These are phyloP conservation scores for Byssothecium circinans DNA, from an alignment of 2,329 filamentous ascomycete species.

Conservation along the genomic window DNA sequence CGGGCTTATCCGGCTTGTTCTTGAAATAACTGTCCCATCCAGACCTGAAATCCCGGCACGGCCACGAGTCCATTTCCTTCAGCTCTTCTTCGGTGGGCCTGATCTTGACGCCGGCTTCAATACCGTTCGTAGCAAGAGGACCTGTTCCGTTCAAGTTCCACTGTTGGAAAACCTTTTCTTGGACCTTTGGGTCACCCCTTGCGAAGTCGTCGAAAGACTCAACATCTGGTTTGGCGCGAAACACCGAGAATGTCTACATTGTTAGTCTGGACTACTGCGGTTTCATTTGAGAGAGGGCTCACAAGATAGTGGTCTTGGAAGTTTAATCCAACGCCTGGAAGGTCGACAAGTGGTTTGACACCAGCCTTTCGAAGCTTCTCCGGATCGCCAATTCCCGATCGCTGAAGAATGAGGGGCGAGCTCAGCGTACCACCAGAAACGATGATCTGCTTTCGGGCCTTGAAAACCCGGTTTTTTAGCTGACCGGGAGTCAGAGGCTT, in stretches of 20 bases:
- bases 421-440: slow-evolving; percentile 73
- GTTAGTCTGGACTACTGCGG: slow-evolving; percentile 1
- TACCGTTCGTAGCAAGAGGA: slow-evolving; percentile 75
- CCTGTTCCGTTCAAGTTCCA: slow-evolving; percentile 81
- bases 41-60: slow-evolving; percentile 70
- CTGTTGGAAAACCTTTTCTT: slow-evolving; percentile 74
- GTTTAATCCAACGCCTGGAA: slow-evolving; percentile 73
- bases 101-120: slow-evolving; percentile 79
- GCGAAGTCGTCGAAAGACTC: slow-evolving; percentile 82
- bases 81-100: slow-evolving; percentile 70
- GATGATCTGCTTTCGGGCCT: slow-evolving; percentile 72
- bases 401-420: slow-evolving; percentile 73
- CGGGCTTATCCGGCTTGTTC: slow-evolving; percentile 81
- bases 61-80: slow-evolving; percentile 70
- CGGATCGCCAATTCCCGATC: slow-evolving; percentile 73
- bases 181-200: slow-evolving; percentile 70
- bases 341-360: slow-evolving; percentile 68
- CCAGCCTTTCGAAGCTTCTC: slow-evolving; percentile 70
- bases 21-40: slow-evolving; percentile 84
- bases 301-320: slow-evolving; percentile 71
- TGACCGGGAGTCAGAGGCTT: slow-evolving; percentile 65
- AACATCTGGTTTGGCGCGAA: slow-evolving; percentile 71
- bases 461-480: slow-evolving; percentile 59
- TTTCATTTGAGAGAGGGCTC: neutral
- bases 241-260: slow-evolving; percentile 63